Percentiles rank a stretch among this genome's conserved stretches.
These are phyloP conservation scores for Brasenia schreberi DNA, from an alignment of 164 flowering plant genomes.

Conservation along the genomic window DNA sequence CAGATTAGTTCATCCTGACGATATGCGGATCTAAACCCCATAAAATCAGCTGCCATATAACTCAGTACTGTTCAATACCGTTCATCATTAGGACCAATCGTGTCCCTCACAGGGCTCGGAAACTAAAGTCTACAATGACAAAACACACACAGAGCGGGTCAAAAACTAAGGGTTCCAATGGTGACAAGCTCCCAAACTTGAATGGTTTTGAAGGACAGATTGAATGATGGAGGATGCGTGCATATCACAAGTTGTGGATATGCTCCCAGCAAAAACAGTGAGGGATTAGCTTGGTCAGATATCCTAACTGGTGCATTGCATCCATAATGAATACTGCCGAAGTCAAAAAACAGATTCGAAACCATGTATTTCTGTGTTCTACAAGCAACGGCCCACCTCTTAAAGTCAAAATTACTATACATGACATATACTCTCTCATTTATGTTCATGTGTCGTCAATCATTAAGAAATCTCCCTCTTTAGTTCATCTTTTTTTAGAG, in stretches of 20 bases:
- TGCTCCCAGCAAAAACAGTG: background rate
- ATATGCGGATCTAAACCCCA: no score
- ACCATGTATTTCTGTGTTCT: background rate
- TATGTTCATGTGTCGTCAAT: background rate
- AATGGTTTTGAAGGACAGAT: background rate
- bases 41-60: no score
- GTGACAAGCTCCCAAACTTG: background rate
- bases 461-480: background rate
- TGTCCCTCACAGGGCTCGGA: no score
- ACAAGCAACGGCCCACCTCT: background rate
- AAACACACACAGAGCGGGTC: no score
- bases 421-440: background rate
- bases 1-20: background rate
- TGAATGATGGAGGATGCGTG: background rate
- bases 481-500: background rate
- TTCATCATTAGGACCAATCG: no score
- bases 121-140: no score
- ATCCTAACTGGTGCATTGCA: no score
- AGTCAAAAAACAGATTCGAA: background rate
- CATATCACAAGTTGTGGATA: background rate
- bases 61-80: no score
- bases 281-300: no score
- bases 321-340: no score
- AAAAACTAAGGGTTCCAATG: no score
- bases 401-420: background rate